Percentiles rank a stretch among this genome's conserved stretches.
Conservation (phyloP, 169 alveolate genomes). For the Plasmodium falciparum region DNA sequence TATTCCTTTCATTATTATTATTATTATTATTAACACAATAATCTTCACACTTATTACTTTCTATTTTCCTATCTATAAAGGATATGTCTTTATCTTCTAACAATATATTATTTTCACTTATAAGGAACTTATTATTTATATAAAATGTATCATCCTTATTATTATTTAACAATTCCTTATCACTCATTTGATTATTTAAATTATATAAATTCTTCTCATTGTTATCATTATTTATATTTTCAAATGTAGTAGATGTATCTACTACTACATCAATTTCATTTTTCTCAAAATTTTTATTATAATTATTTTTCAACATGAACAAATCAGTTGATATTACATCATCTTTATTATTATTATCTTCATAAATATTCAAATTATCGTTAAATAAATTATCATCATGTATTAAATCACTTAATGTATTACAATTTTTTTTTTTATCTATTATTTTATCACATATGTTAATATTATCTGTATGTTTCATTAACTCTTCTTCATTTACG, state of each 20-base stretch:
- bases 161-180: too few species aligned
- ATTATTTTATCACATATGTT: not conserved
- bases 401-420: not conserved
- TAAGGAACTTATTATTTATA: too few species aligned
- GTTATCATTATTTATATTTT: not conserved
- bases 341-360: not conserved
- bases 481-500: not conserved
- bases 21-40: too few species aligned
- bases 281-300: not conserved
- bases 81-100: too few species aligned
- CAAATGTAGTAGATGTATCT: not conserved
- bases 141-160: too few species aligned
- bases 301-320: not conserved
- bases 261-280: not conserved
- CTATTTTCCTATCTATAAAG: too few species aligned
- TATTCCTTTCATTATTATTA: too few species aligned
- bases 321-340: not conserved
- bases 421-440: conserved; percentile 3
- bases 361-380: not conserved
- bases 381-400: not conserved
- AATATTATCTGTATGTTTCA: not conserved
- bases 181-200: too few species aligned
- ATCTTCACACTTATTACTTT: too few species aligned
- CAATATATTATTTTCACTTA: too few species aligned
- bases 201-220: too few species aligned